Evolutionary conservation across 768 basidiomycete species (phyloP).

Genomic region (Amanita thiersii): DNA sequence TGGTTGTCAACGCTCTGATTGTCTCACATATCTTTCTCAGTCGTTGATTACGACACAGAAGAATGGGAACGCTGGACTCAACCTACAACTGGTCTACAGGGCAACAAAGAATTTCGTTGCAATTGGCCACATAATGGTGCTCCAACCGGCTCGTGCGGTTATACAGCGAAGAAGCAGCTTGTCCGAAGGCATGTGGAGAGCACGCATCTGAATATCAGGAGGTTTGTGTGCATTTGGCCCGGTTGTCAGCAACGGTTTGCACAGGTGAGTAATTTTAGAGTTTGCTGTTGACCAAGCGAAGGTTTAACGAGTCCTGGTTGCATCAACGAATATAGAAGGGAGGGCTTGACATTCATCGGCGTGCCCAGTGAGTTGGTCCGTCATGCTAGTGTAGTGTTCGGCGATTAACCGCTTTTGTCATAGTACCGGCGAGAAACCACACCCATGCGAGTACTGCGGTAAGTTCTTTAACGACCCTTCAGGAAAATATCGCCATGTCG

Average conservation of each 20-base stretch:
- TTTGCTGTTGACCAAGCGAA: background rate
- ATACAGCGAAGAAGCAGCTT: background rate
- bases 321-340: background rate
- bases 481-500: conserved; percentile 15
- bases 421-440: conserved; percentile 15
- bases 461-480: conserved; percentile 17
- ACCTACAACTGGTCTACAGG: no score
- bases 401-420: background rate
- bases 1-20: no score
- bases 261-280: background rate
- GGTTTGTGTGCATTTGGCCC: background rate
- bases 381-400: background rate
- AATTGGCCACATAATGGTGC: background rate
- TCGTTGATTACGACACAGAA: no score
- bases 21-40: no score
- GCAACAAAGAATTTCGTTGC: background rate
- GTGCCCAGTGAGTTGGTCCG: background rate
- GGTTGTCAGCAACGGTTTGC: background rate
- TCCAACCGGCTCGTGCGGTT: background rate
- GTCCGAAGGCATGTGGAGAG: background rate
- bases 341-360: background rate
- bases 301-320: background rate
- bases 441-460: conserved; percentile 13
- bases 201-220: background rate
- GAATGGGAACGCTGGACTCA: no score